Conservation (phyloP, 2,329 filamentous ascomycete genomes). For the Zasmidium citrigriseum region DNA sequence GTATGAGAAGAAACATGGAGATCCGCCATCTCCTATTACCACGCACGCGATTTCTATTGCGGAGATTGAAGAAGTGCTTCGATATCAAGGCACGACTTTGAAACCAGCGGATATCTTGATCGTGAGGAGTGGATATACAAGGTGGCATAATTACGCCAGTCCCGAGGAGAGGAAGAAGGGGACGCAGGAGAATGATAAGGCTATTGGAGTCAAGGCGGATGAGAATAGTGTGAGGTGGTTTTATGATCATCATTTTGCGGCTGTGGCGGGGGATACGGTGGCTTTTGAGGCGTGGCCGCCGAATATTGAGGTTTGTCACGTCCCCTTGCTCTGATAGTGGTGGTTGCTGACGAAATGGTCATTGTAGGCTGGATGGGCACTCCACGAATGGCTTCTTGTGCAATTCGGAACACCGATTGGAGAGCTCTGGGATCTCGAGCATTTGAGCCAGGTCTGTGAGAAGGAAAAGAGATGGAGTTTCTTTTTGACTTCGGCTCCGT, state of each 20-base stretch:
- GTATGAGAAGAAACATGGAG: conserved; percentile 47
- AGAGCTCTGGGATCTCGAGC: conserved; percentile 45
- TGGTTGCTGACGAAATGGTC: conserved; percentile 1
- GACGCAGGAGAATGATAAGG: conserved; percentile 17
- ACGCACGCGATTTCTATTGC: conserved; percentile 46
- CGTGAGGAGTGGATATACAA: conserved; percentile 51
- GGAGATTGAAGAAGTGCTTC: conserved; percentile 39
- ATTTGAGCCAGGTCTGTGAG: conserved; percentile 37
- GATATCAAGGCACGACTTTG: conserved; percentile 33
- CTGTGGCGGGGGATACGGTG: conserved; percentile 37
- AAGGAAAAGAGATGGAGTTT: conserved; percentile 40
- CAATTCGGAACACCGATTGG: conserved; percentile 43
- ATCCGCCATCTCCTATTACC: conserved; percentile 45
- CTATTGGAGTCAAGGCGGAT: conserved; percentile 47
- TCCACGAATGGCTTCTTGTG: conserved; percentile 41
- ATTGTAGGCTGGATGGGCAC: conserved; percentile 21
- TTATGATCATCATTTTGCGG: conserved; percentile 40
- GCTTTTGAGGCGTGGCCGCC: conserved; percentile 37
- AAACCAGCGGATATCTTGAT: conserved; percentile 57
- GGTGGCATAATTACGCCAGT: conserved; percentile 25
- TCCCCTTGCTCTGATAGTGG: not conserved
- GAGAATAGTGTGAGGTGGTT: conserved; percentile 55
- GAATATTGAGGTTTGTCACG: not conserved
- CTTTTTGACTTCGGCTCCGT: conserved; percentile 40
- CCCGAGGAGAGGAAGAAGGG: conserved; percentile 20